phyloP scores from a whole-genome alignment of 306 rosid species.

The Glycyrrhiza uralensis region DNA sequence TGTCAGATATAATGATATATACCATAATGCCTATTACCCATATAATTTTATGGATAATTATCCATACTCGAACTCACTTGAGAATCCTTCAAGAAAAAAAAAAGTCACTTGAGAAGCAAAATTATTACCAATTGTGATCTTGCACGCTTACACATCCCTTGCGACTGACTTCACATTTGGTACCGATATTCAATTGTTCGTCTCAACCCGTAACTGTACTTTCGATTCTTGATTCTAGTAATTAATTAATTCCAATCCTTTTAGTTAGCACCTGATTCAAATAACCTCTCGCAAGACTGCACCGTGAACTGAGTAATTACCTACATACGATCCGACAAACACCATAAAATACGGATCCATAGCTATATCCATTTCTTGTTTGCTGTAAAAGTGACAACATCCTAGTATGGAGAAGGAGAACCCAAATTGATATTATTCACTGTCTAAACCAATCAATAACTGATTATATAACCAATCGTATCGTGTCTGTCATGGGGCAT shows the following conservation, averaged over 20 bases:
- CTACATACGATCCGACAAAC: not conserved
- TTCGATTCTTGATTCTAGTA: no score
- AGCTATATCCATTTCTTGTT: conserved; percentile 14
- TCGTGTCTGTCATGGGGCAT: not conserved
- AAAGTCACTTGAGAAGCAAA: no score
- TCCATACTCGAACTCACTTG: no score
- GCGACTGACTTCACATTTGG: not conserved
- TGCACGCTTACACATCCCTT: no score
- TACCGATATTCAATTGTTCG: not conserved
- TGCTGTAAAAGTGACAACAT: conserved; percentile 7
- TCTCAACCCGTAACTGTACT: not conserved
- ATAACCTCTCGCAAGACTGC: not conserved
- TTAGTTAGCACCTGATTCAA: not conserved
- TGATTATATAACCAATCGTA: conserved; percentile 6
- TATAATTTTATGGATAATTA: no score
- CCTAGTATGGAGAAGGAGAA: conserved; percentile 16
- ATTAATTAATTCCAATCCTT: not conserved
- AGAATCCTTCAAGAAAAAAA: no score
- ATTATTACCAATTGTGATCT: no score
- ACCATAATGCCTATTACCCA: no score
- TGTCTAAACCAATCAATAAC: not conserved
- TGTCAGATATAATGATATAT: no score
- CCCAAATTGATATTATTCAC: conserved; percentile 25
- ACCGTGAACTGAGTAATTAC: not conserved
- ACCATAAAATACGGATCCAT: not conserved